Conservation (phyloP, 1,284 basidiomycete species). For the Ustilago shanxiensis region DNA sequence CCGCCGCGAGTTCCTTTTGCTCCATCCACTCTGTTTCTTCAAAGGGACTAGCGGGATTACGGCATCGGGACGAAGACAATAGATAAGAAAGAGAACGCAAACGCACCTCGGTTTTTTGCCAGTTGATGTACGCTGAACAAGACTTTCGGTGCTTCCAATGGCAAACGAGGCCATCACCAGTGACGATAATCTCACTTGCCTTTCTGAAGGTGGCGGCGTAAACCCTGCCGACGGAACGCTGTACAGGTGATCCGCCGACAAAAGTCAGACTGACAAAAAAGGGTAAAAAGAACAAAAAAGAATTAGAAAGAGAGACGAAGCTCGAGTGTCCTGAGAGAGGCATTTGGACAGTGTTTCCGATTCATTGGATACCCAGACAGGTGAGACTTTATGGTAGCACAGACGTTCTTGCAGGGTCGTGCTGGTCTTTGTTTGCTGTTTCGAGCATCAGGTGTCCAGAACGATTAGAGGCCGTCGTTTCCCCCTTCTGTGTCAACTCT, state of each 20-base stretch:
- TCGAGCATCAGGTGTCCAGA: background rate
- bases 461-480: background rate
- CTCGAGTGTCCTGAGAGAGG: background rate
- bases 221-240: constrained; percentile 15
- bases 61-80: background rate
- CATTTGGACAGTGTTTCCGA: background rate
- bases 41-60: background rate
- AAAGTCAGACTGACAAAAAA: background rate
- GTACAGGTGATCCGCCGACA: background rate
- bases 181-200: background rate
- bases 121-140: too few species aligned
- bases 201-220: constrained; percentile 11
- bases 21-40: background rate
- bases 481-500: background rate
- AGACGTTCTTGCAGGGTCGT: background rate
- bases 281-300: too few species aligned
- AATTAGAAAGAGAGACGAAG: too few species aligned
- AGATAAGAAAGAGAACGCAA: background rate
- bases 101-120: background rate
- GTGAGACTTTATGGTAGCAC: background rate
- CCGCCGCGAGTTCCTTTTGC: background rate
- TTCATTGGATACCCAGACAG: background rate
- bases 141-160: too few species aligned
- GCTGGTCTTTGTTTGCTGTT: background rate
- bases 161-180: too few species aligned